A percentile compares a stretch with the other conserved stretches of the same genome.
Evolutionary conservation across 2,329 filamentous ascomycete species (phyloP).

Genomic region (Alternaria solani): DNA sequence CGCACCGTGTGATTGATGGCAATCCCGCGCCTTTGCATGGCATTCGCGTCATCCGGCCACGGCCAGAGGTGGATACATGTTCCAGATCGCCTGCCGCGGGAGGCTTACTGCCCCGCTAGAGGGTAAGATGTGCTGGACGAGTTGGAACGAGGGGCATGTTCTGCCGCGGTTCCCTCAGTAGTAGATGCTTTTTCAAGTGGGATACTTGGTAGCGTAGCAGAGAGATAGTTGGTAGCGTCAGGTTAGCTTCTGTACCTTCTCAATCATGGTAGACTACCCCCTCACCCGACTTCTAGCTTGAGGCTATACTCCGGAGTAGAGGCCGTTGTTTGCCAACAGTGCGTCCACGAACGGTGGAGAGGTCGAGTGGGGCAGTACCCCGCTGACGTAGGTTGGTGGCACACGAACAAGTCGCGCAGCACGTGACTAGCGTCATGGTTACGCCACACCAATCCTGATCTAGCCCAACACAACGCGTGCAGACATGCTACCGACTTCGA

Average conservation of each 20-base stretch:
- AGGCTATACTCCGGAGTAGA: not conserved
- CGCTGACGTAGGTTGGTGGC: slow-evolving; percentile 23
- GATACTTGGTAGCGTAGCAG: not conserved
- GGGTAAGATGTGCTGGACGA: slow-evolving; percentile 4
- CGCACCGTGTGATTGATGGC: slow-evolving; percentile 28
- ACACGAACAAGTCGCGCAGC: slow-evolving; percentile 27
- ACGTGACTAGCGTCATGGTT: slow-evolving; percentile 28
- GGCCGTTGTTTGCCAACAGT: not conserved
- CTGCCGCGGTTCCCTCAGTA: not conserved
- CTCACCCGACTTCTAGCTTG: not conserved
- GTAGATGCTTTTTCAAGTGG: not conserved
- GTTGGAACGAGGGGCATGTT: slow-evolving; percentile 3
- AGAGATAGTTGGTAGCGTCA: not conserved
- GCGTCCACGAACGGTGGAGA: not conserved
- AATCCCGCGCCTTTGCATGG: slow-evolving; percentile 31
- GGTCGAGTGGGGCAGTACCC: slow-evolving; percentile 12
- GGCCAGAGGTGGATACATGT: slow-evolving; percentile 16
- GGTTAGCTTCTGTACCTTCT: not conserved
- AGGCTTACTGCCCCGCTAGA: slow-evolving; percentile 18
- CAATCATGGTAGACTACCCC: not conserved
- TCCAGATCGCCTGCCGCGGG: slow-evolving; percentile 6
- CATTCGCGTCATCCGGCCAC: slow-evolving; percentile 32
- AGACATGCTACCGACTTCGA: not conserved
- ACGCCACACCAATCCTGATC: not conserved
- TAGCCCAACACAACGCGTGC: not conserved